Base-by-base conservation (phyloP, 2,329 filamentous ascomycete genomes). In the Mycosphaerella sp. region DNA sequence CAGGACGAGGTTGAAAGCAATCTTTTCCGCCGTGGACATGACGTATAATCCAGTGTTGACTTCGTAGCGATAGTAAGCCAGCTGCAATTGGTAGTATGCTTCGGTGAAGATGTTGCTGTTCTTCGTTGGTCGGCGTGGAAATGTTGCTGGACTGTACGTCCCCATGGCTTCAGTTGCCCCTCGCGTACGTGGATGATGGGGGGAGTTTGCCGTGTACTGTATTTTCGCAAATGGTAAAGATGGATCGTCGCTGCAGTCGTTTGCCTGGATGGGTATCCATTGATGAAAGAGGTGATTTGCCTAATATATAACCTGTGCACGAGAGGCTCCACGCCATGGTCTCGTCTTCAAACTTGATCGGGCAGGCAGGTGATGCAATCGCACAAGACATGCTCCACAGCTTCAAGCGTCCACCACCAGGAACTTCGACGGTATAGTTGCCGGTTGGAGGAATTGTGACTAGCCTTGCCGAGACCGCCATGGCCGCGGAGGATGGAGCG, bases 41-140 rank as follows among this genome's bases (percentile, higher is more conserved):
- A 66, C 61, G 51, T 66, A 66, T 5, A 62, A 54, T 4, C 56
- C 59, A 6, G 63, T 63, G 54, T 64, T 64, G 54, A 66, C 48
- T 42, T 64, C 56, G 44, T 66, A 66, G 21, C 61, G 63, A 46
- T 63, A 66, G 57, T 66, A 64, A 29, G 53, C 47, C 40, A 66
- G 55, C 38, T 63, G 55, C 9, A 59, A 45, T 45, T 62, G 62
- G 39, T 66, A 65, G 23, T 51, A 49, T 26, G 54, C 32, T 32
- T 59, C 53, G 31, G 55, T 46, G 45, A 64, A 46, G 53, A 60
- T 21, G 26, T 55, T 61, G 42, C 54, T 51, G 17, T 45, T 34
- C 49, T 63, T 63, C 2, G 26, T 29, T 29, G 59, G 57, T 23
- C 61, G 61, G 2, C 57, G 54, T 14, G 64, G 64, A 32, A 60